Conservation (phyloP, 352 stramenopile genomes). For the Pythium coloratum region DNA sequence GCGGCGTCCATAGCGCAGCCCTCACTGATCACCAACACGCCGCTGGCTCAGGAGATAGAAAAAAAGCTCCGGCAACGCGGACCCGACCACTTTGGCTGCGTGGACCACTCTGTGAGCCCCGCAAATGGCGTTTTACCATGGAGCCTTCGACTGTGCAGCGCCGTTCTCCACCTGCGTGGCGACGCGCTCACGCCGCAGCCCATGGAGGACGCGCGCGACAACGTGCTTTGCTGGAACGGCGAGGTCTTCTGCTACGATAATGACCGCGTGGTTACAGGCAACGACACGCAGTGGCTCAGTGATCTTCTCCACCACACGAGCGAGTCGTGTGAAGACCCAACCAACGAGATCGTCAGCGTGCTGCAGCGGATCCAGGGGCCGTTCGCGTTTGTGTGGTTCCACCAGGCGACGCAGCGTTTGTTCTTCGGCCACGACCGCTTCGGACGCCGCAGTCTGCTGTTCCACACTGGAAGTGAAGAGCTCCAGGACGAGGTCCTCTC, state of each 20-base stretch:
- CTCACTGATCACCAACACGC: not conserved
- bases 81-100: constrained; percentile 29
- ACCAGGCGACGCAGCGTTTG: constrained; percentile 53
- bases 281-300: constrained; percentile 52
- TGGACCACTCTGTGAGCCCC: constrained; percentile 7
- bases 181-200: constrained; percentile 75
- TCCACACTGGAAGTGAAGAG: constrained; percentile 30
- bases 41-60: constrained; percentile 20
- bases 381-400: constrained; percentile 87
- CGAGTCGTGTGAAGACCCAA: constrained; percentile 29
- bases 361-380: constrained; percentile 59
- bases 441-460: constrained; percentile 89
- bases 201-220: constrained; percentile 54
- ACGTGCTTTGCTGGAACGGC: constrained; percentile 92
- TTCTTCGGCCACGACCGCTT: constrained; percentile 92
- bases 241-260: constrained; percentile 80
- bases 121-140: constrained; percentile 7
- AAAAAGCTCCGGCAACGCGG: constrained; percentile 29
- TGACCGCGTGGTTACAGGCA: constrained; percentile 11
- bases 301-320: constrained; percentile 32
- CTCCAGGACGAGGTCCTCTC: constrained; percentile 18
- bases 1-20: not conserved
- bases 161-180: constrained; percentile 91
- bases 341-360: constrained; percentile 33
- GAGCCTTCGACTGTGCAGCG: constrained; percentile 63